Conservation (phyloP, 2,329 filamentous ascomycete genomes). For the Aspergillus spinulosporus region DNA sequence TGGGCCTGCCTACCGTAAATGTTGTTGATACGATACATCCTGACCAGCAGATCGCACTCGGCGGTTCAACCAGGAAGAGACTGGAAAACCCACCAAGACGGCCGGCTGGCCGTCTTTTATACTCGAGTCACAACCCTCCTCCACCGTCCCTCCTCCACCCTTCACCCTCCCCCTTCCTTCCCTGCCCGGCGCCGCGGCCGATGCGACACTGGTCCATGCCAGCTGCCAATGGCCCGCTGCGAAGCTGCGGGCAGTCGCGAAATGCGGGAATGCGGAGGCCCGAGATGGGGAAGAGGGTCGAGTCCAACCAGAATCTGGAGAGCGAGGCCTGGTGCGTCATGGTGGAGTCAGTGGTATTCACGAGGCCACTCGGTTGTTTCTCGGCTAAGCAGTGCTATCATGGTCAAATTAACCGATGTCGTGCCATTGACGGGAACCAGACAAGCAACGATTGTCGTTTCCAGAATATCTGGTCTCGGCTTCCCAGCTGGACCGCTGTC, state of each 20-base stretch:
- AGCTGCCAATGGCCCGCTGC: too few species aligned
- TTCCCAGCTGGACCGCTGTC: too few species aligned
- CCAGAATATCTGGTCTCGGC: too few species aligned
- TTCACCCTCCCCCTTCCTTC: too few species aligned
- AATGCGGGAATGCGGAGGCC: slow-evolving; percentile 4
- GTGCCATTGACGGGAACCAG: not conserved
- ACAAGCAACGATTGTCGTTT: not conserved
- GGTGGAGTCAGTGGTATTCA: not conserved
- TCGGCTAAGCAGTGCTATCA: not conserved
- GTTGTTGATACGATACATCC: slow-evolving; percentile 25
- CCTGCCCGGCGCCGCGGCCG: too few species aligned
- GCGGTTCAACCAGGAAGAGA: not conserved
- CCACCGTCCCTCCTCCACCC: too few species aligned
- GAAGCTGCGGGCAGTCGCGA: not conserved
- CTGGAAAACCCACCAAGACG: not conserved
- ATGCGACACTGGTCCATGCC: not conserved
- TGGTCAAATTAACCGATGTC: not conserved
- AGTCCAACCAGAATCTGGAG: not conserved
- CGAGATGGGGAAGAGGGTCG: not conserved
- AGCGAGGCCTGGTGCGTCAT: not conserved
- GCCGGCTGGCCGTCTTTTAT: not conserved
- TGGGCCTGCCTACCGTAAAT: slow-evolving; percentile 21
- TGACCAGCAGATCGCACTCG: slow-evolving; percentile 1
- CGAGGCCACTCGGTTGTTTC: not conserved
- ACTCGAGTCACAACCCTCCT: not conserved